These are phyloP conservation scores for Exophiala dermatitidis DNA, from an alignment of 2,329 filamentous ascomycete genomes.

Conservation along the genomic window DNA sequence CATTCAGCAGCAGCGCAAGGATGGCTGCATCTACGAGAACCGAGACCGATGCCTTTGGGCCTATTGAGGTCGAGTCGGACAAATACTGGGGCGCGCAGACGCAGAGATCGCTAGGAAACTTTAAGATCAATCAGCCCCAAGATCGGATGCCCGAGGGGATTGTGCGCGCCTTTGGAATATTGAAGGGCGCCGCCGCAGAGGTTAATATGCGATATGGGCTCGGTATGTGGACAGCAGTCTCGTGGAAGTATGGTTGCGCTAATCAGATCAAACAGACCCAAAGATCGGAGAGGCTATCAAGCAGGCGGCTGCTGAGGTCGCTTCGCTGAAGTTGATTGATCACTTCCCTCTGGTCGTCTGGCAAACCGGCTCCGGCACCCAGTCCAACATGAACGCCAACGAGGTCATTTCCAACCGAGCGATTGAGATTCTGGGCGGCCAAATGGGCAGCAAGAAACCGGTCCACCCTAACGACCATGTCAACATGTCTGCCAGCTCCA, in stretches of 20 bases:
- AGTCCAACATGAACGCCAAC: slow-evolving; percentile 99
- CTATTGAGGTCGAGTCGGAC: slow-evolving; percentile 69
- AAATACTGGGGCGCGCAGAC: slow-evolving; percentile 76
- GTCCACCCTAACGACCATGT: slow-evolving; percentile 99
- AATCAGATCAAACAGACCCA: slow-evolving; percentile 53
- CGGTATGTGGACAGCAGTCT: slow-evolving; percentile 39
- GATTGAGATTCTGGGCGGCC: slow-evolving; percentile 92
- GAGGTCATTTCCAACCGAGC: slow-evolving; percentile 99
- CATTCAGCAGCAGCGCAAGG: slow-evolving; percentile 20
- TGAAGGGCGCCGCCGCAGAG: slow-evolving; percentile 91
- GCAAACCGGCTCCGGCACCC: slow-evolving; percentile 97
- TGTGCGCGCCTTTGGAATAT: slow-evolving; percentile 86
- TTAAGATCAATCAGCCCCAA: slow-evolving; percentile 98
- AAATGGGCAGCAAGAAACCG: slow-evolving; percentile 93
- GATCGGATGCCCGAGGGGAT: slow-evolving; percentile 96
- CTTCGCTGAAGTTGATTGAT: slow-evolving; percentile 84
- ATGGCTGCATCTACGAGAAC: slow-evolving; percentile 53
- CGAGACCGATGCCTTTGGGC: slow-evolving; percentile 96
- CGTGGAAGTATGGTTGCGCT: neutral
- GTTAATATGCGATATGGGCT: slow-evolving; percentile 95
- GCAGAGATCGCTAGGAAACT: slow-evolving; percentile 78
- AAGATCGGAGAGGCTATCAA: slow-evolving; percentile 89
- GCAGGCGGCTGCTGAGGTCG: slow-evolving; percentile 88
- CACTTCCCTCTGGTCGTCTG: slow-evolving; percentile 98
- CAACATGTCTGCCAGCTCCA: slow-evolving; percentile 97